phyloP scores from a whole-genome alignment of 2,329 filamentous ascomycete species.

The Stenocarpella maydis region DNA sequence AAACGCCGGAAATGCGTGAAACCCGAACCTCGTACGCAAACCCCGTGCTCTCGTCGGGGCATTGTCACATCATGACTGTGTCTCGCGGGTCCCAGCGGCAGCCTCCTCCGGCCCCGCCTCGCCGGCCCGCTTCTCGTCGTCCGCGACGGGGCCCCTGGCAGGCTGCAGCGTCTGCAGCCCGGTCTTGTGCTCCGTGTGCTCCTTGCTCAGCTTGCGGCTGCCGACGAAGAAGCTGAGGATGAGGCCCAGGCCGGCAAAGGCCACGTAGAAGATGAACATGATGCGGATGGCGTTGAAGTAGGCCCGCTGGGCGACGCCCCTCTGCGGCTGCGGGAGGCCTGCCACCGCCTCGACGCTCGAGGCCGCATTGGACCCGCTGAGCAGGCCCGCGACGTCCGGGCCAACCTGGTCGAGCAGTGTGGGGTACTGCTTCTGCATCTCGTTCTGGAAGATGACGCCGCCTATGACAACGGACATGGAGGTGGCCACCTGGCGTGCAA shows the following conservation, averaged over 20 bases:
- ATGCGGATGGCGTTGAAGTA: slow-evolving; percentile 59
- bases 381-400: slow-evolving; percentile 54
- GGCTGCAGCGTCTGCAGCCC: slow-evolving; percentile 55
- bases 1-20: not conserved
- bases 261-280: slow-evolving; percentile 67
- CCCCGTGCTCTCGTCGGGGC: too few species aligned
- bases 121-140: slow-evolving; percentile 37
- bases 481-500: slow-evolving; percentile 65
- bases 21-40: not conserved
- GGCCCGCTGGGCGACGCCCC: slow-evolving; percentile 51
- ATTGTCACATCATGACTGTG: not conserved
- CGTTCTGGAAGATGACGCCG: slow-evolving; percentile 52
- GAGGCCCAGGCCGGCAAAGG: slow-evolving; percentile 57
- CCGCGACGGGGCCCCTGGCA: slow-evolving; percentile 44
- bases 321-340: slow-evolving; percentile 56
- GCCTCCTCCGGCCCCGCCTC: not conserved
- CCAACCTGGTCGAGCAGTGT: slow-evolving; percentile 42
- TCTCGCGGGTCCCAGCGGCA: not conserved
- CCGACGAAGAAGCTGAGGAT: slow-evolving; percentile 57
- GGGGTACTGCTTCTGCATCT: slow-evolving; percentile 48
- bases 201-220: slow-evolving; percentile 60
- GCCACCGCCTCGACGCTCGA: slow-evolving; percentile 67
- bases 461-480: slow-evolving; percentile 67
- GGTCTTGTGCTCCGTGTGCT: slow-evolving; percentile 67
- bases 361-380: slow-evolving; percentile 68